Base-by-base conservation (phyloP, 2,329 filamentous ascomycete species). In the Amauroascus niger region DNA sequence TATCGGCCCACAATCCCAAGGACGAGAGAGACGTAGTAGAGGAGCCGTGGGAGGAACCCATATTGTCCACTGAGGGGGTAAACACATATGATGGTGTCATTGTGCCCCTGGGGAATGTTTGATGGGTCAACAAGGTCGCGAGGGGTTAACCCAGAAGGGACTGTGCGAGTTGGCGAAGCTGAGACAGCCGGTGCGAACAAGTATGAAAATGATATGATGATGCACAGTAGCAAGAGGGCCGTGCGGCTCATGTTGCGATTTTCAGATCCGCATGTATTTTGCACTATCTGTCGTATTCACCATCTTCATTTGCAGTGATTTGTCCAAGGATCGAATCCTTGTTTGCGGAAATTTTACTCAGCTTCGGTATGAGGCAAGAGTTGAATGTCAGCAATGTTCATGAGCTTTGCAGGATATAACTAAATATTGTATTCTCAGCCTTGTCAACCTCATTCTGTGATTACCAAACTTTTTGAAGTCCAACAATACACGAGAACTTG, bases 11-110 rank as follows among this genome's bases (percentile, higher is more conserved):
- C 57, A 48, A 65, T 63, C 16, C 61, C 62, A 43, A 64, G 60
- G 18, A 63, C 47, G 6, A 65, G 60, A 6, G 62, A 61, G 20
- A 59, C 55, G 53, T 65, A 65, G 57, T 63, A 65, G 7, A 65
- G 53, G 13, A 64, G 43, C 22, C 63, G 61, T 18, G 58, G 58
- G 6, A 65, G 61, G 18, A 62, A 52, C 43, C 62, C 60, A 45
- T 65, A 65, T 41, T 58, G 55, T n/a, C 63, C 62, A 20, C 62
- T 60, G n/a, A 64, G 59, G 11, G 59, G 52, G 24, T 58, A 62
- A 41, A 61, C 57, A 49, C 59, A 61, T 41, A 58, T 40, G 32
- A 59, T 18, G 14, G 57, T 55, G 39, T 58, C 52, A 28, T 55
- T 40, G 35, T 54, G 48, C 13, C 41, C 52, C 9, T 45, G 37